phyloP scores from a whole-genome alignment of 2,329 filamentous ascomycete genomes.

The Aspergillus fischeri region DNA sequence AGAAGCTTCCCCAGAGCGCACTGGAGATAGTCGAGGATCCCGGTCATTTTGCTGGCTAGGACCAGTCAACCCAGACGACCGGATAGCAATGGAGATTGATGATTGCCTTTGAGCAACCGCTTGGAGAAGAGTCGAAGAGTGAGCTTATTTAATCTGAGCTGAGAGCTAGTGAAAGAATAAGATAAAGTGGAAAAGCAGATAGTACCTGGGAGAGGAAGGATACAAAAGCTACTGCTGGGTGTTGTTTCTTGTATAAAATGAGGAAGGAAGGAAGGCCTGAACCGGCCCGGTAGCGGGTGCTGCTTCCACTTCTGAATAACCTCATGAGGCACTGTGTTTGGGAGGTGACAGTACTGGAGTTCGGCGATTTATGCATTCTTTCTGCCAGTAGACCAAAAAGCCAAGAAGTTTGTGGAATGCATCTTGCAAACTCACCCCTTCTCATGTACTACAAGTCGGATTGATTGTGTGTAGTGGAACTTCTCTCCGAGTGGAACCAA shows the following conservation, averaged over 20 bases:
- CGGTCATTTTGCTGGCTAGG: conserved; percentile 3
- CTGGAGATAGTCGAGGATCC: conserved; percentile 17
- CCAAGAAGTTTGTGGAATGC: not conserved
- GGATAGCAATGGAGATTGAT: not conserved
- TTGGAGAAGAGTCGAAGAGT: too few relatives aligned
- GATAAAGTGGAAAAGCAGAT: not conserved
- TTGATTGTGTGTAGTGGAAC: not conserved
- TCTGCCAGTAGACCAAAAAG: not conserved
- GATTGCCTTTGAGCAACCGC: not conserved
- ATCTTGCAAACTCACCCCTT: not conserved
- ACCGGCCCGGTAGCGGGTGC: conserved; percentile 21
- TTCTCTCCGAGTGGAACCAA: not conserved
- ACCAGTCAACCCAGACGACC: too few relatives aligned
- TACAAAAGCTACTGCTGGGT: not conserved
- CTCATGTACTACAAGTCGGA: not conserved
- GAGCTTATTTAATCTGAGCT: not conserved
- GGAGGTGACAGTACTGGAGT: not conserved
- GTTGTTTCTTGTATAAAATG: not conserved
- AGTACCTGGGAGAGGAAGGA: not conserved
- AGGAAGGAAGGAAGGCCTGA: conserved; percentile 8
- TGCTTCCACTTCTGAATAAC: not conserved
- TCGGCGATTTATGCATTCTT: not conserved
- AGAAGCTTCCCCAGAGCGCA: conserved; percentile 18
- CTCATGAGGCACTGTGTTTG: not conserved
- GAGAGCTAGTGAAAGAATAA: not conserved